Evolutionary conservation across 1,284 basidiomycete genomes (phyloP), one percentile per base, ranked within the genome.

Genomic region (Austropuccinia psidii): DNA sequence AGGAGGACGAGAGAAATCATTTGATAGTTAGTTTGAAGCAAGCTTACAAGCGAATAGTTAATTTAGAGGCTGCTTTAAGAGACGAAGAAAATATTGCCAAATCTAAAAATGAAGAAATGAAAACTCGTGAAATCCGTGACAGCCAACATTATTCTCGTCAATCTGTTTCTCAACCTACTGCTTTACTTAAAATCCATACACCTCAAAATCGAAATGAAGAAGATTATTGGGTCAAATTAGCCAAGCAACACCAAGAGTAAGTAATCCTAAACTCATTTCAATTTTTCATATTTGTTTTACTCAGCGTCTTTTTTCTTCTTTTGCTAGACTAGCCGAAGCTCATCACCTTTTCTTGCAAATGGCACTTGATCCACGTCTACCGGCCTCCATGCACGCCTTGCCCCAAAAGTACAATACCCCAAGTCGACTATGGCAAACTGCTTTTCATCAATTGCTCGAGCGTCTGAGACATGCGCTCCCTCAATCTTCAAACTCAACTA

Each of bases 331-430:
- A 6, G 90, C 90, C 0, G 93, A 97, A 78, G 85, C 87, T 68
- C 92, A 96, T 79, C 91, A 92, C 80, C 88, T 90, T 76, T 87
- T 98, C 60, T 85, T 98, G 70, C 86, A 88, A 67, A 87, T 94
- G 29, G 91, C 93, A 0, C 86, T 93, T 60, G 88, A 92, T 6
- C 91, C 93, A 0, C 87, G 87, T 29, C 87, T 94, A 0, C 95
- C 95, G 0, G 86, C 90, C 0, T 93, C 92, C 0, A 83, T 97
- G 2, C 89, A 91, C 58, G 87, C 89, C 76, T 90, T 98, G 52
- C 93, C 94, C 0, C 87, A 87, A 57, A 93, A 92, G 78, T 98
- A 97, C 83, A 96, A 95, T 80, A 93, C 98, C 76, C 91, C 95
- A 68, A 89, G 89, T 39, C 87, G 94, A 15, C 84, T 98, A 0